These are phyloP conservation scores for Violaceomyces palustris DNA, from an alignment of 1,284 basidiomycete genomes.

Conservation along the genomic window DNA sequence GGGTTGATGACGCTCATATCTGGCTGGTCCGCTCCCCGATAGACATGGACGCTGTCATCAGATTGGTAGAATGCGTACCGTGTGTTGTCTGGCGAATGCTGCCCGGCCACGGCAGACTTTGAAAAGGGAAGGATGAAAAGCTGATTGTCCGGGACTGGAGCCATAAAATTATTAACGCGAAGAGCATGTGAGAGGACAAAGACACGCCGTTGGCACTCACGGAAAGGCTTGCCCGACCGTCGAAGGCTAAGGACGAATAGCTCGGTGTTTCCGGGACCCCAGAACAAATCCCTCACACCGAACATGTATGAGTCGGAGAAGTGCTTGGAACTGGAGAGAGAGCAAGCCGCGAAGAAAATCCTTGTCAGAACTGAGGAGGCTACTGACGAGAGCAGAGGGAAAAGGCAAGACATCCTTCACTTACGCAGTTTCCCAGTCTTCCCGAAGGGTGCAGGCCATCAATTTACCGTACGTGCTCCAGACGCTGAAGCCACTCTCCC, in stretches of 20 bases:
- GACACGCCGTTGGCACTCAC: no score
- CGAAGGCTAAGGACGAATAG: constrained; percentile 26
- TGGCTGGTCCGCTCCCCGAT: constrained; percentile 91
- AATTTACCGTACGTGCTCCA: constrained; percentile 86
- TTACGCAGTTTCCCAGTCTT: constrained; percentile 62
- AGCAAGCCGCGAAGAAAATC: background rate
- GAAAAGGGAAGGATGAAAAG: constrained; percentile 66
- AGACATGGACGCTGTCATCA: constrained; percentile 90
- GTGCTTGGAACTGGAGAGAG: no score
- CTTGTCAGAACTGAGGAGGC: background rate
- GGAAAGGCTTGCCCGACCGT: constrained; percentile 5
- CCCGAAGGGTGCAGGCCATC: constrained; percentile 67
- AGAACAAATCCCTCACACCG: constrained; percentile 59
- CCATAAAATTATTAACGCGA: background rate
- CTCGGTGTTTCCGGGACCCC: constrained; percentile 41
- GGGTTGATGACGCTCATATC: constrained; percentile 98
- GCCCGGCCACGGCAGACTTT: constrained; percentile 85
- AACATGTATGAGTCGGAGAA: constrained; percentile 76
- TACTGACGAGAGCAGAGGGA: background rate
- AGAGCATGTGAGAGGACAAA: no score
- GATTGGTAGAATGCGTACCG: constrained; percentile 91
- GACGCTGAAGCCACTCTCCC: constrained; percentile 81
- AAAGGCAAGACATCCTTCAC: constrained; percentile 55
- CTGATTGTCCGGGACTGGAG: constrained; percentile 12
- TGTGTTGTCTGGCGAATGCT: constrained; percentile 88